These are phyloP conservation scores for Aspergillus incahuasiensis DNA, from an alignment of 495 filamentous ascomycete genomes.

Conservation along the genomic window DNA sequence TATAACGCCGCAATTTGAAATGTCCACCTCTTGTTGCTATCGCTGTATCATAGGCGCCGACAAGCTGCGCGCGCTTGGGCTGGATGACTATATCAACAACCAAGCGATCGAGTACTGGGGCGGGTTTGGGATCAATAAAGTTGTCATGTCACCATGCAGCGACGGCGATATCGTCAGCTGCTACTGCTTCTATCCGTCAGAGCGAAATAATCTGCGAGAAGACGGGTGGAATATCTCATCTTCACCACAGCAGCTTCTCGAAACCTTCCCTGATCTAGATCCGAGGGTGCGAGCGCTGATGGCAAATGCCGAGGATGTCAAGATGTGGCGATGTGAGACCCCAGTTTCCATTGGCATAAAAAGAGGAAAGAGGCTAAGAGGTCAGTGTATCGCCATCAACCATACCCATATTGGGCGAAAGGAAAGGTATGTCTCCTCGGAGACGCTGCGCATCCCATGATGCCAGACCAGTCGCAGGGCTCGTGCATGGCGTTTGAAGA, in stretches of 20 bases:
- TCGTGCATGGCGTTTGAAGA: constrained; percentile 40
- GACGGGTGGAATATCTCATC: constrained; percentile 27
- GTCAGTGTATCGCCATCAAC: too few species aligned
- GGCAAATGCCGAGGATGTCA: constrained; percentile 27
- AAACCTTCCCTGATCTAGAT: constrained; percentile 25
- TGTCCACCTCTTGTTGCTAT: constrained; percentile 29
- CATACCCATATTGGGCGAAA: constrained; percentile 3
- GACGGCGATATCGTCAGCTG: constrained; percentile 26
- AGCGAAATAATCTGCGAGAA: constrained; percentile 21
- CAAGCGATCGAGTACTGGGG: constrained; percentile 34
- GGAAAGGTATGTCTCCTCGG: constrained; percentile 26
- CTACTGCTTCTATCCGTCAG: constrained; percentile 24
- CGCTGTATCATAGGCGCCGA: constrained; percentile 28
- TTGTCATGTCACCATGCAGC: constrained; percentile 29
- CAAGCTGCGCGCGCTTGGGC: constrained; percentile 21
- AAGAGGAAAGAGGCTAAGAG: too few species aligned
- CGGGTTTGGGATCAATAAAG: constrained; percentile 30
- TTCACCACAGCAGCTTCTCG: constrained; percentile 23
- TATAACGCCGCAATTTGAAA: constrained; percentile 22
- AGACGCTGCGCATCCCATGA: constrained; percentile 47
- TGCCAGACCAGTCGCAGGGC: constrained; percentile 41
- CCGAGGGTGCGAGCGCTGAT: constrained; percentile 23
- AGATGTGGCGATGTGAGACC: constrained; percentile 27
- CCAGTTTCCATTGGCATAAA: too few species aligned
- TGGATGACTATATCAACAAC: constrained; percentile 25